Evolutionary conservation across 306 rosid genomes (phyloP), one percentile per base, ranked within the genome.

Genomic region (Lotus japonicus): DNA sequence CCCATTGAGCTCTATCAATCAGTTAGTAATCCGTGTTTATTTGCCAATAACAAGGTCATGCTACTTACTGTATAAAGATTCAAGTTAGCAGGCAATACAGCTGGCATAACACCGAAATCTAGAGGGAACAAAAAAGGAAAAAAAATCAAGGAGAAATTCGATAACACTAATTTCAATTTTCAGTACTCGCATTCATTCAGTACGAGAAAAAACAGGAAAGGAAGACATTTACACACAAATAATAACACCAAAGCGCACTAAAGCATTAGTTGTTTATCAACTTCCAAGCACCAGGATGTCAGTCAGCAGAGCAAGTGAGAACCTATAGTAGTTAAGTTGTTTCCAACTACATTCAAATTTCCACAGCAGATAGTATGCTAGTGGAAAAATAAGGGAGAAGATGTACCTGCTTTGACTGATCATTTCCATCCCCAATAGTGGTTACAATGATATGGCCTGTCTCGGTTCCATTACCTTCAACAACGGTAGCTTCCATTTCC

Each of bases 401-500:
- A 17, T 3, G 43, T 64, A 85, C 97, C 96, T 86, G 97, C 83
- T 88, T 91, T 11, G 96, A 86, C 69, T 83, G 89, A 73, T 94
- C 97, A 75, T 88, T 85, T 86, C 87, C 79, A 72, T 94, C 96
- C 45, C 96, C 96, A 66, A 86, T 87, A 43, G 96, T 88, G 21
- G 97, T 91, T 65, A 91, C 97, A 74, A 91, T 91, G 33, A 91
- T 88, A 74, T 88, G 97, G 11, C 97, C 96, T 0, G 89, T 59
- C 82, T 91, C 96, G 0, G 97, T 91, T 71, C 90, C 96, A 21
- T 91, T 91, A 51, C 97, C 97, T 72, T 91, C 89, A 14, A 91
- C 88, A 4, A 91, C 82, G 0, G 85, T 66, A 35, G 92, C 89
- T 74, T 86, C 97, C 83, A 88, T 81, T 75, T 91, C 97, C 97